A percentile compares a stretch with the other conserved stretches of the same genome.
Evolutionary conservation across 257 asterid genomes (phyloP).

Genomic region (Solanum virginianum): DNA sequence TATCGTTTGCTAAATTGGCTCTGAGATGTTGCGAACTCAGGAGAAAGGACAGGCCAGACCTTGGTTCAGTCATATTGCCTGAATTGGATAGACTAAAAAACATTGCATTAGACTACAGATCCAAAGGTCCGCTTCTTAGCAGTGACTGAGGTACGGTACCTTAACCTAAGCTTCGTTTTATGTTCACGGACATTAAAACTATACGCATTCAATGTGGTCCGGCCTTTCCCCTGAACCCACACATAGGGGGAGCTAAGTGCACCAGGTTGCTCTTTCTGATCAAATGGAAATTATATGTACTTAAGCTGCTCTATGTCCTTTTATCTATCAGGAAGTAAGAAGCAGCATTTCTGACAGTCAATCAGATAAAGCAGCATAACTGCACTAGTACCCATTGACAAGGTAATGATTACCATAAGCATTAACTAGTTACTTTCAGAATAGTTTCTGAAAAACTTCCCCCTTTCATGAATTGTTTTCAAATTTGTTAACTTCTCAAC

Average conservation of each 20-base stretch:
- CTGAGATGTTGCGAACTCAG: slow-evolving; percentile 73
- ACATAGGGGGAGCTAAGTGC: not conserved
- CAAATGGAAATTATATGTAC: not conserved
- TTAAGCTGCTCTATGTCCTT: not conserved
- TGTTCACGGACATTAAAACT: not conserved
- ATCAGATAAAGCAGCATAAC: not conserved
- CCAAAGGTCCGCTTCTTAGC: slow-evolving; percentile 11
- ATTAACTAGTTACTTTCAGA: not conserved
- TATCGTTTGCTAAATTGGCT: slow-evolving; percentile 55
- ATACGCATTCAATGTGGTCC: not conserved
- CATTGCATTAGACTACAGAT: slow-evolving; percentile 12
- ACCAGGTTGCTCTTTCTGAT: not conserved
- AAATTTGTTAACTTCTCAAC: not conserved
- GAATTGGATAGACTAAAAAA: slow-evolving; percentile 50
- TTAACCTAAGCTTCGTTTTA: not conserved
- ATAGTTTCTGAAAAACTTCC: not conserved
- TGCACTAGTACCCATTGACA: not conserved
- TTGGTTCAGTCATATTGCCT: slow-evolving; percentile 55
- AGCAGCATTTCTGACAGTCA: not conserved
- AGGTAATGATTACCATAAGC: not conserved
- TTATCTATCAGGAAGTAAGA: not conserved
- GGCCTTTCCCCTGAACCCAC: not conserved
- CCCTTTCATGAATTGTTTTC: not conserved
- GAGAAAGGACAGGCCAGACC: slow-evolving; percentile 81
- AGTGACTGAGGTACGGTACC: slow-evolving; percentile 13